Percentiles rank a stretch among this genome's conserved stretches.
Conservation (phyloP, 2,329 filamentous ascomycete genomes). For the Tolypocladium album region DNA sequence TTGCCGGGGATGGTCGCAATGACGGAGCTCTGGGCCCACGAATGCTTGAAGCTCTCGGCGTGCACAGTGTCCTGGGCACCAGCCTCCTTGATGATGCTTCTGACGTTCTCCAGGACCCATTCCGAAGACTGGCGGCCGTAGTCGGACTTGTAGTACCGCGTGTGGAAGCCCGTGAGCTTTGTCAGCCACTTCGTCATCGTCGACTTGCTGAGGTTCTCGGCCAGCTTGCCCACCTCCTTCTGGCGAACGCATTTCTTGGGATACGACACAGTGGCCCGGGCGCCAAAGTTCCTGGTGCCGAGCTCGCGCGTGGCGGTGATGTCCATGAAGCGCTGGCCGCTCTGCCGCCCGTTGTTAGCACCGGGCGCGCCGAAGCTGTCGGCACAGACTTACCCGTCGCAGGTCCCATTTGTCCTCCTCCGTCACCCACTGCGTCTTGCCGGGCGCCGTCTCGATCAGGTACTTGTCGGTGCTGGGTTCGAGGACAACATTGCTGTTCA, state of each 20-base stretch:
- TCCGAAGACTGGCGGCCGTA: conserved; percentile 75
- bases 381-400: conserved; percentile 46
- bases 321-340: conserved; percentile 86
- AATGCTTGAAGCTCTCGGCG: conserved; percentile 65
- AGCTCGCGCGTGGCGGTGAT: conserved; percentile 64
- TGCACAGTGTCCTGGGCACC: conserved; percentile 59
- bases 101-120: conserved; percentile 73
- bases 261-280: conserved; percentile 39
- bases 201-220: conserved; percentile 59
- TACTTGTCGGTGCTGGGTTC: conserved; percentile 33
- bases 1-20: conserved; percentile 86
- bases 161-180: conserved; percentile 69
- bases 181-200: conserved; percentile 72
- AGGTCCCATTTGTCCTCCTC: conserved; percentile 94
- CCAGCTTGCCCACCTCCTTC: conserved; percentile 54
- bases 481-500: conserved; percentile 31
- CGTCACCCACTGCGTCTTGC: conserved; percentile 75
- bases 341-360: conserved; percentile 32
- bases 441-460: conserved; percentile 76
- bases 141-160: conserved; percentile 69
- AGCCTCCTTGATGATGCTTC: conserved; percentile 57
- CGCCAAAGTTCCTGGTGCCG: conserved; percentile 32
- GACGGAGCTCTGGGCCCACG: conserved; percentile 83
- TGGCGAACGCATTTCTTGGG: conserved; percentile 57
- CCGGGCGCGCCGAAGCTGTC: background rate